Conservation (phyloP, 257 asterid species). For the Lithospermum erythrorhizon region DNA sequence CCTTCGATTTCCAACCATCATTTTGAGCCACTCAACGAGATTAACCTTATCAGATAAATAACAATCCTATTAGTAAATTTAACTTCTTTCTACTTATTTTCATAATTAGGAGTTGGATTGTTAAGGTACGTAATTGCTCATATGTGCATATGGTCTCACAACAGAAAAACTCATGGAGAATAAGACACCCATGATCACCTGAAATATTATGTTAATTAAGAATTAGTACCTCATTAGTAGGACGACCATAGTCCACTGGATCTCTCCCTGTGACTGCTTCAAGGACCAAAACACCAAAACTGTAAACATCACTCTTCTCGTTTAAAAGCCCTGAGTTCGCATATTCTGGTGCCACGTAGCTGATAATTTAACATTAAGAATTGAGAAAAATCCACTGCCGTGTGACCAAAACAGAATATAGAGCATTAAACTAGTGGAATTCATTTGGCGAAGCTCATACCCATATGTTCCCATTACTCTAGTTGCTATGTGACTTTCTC, state of each 20-base stretch:
- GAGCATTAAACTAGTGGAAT: not conserved
- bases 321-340: slow-evolving; percentile 88
- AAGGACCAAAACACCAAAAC: slow-evolving; percentile 85
- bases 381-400: not conserved
- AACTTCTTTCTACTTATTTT: not conserved
- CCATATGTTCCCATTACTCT: slow-evolving; percentile 99
- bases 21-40: slow-evolving; percentile 97
- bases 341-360: slow-evolving; percentile 96
- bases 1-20: slow-evolving; percentile 88
- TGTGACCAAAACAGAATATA: not conserved
- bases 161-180: not conserved
- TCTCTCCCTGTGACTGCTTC: slow-evolving; percentile 94
- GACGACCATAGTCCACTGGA: slow-evolving; percentile 92
- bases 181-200: not conserved
- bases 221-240: slow-evolving; percentile 58
- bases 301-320: slow-evolving; percentile 86
- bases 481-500: slow-evolving; percentile 90
- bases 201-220: slow-evolving; percentile 4
- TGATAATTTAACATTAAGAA: slow-evolving; percentile 25
- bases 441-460: slow-evolving; percentile 26
- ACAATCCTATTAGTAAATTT: slow-evolving; percentile 1
- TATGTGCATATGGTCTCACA: not conserved
- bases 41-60: slow-evolving; percentile 46
- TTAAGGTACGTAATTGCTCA: not conserved
- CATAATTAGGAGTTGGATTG: too few relatives aligned